A percentile compares a stretch with the other conserved stretches of the same genome.
phyloP scores from a whole-genome alignment of 169 alveolate species.

The Plasmodium cynomolgi region DNA sequence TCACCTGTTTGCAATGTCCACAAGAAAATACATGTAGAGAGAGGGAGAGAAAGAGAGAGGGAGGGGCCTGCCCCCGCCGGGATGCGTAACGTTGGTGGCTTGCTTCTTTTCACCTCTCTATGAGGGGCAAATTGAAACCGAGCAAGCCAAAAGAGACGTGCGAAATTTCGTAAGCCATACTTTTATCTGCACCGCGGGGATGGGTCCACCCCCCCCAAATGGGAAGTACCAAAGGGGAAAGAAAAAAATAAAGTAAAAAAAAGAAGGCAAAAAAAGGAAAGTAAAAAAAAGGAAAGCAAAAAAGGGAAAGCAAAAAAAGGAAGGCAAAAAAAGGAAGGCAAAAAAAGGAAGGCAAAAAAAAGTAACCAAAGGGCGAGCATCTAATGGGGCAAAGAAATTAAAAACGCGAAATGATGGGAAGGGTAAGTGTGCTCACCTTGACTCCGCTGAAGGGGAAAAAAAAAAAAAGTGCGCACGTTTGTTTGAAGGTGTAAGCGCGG shows the following conservation, averaged over 20 bases:
- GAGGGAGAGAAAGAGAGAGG: too few species aligned
- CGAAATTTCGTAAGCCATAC: background rate
- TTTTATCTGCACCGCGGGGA: background rate
- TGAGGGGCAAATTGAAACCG: background rate
- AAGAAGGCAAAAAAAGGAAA: background rate
- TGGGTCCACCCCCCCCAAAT: too few species aligned
- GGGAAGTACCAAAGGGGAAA: background rate
- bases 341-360: background rate
- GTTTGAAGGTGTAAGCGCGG: background rate
- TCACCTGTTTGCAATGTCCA: too few species aligned
- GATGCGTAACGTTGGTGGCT: too few species aligned
- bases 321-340: background rate
- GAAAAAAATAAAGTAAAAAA: too few species aligned
- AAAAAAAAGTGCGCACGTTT: background rate
- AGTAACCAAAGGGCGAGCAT: background rate
- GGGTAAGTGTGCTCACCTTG: background rate
- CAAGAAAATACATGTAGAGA: too few species aligned
- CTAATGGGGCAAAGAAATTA: background rate
- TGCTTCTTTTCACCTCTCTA: background rate
- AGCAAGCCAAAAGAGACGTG: background rate
- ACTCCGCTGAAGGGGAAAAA: background rate
- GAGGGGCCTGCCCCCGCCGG: too few species aligned
- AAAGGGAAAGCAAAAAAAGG: background rate
- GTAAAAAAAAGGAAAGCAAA: background rate
- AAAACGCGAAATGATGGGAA: background rate